phyloP scores from a whole-genome alignment of 2,329 filamentous ascomycete genomes.

The Colletotrichum tropicicola region DNA sequence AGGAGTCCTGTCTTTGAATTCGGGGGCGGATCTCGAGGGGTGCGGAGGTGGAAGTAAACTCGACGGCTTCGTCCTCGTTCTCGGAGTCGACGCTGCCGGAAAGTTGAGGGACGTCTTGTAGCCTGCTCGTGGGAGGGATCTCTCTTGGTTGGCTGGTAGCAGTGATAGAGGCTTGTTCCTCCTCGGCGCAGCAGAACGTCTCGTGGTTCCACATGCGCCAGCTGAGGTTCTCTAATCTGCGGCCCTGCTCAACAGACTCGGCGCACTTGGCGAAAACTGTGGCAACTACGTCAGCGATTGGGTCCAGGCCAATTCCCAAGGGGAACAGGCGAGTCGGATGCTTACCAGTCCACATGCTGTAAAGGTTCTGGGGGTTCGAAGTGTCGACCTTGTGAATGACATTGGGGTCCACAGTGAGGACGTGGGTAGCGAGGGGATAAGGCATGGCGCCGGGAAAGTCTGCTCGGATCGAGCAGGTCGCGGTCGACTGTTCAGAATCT shows the following conservation, averaged over 20 bases:
- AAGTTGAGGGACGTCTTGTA: constrained; percentile 72
- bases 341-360: constrained; percentile 97
- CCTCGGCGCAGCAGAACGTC: constrained; percentile 84
- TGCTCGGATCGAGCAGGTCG: constrained; percentile 48
- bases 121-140: constrained; percentile 50
- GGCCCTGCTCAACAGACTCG: constrained; percentile 91
- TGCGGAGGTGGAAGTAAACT: constrained; percentile 62
- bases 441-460: constrained; percentile 70
- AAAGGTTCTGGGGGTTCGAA: constrained; percentile 88
- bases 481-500: constrained; percentile 31
- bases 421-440: constrained; percentile 81
- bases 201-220: constrained; percentile 97
- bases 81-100: constrained; percentile 82
- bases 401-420: constrained; percentile 90
- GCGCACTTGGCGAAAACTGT: constrained; percentile 94
- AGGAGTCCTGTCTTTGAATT: constrained; percentile 77
- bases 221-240: constrained; percentile 91
- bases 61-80: constrained; percentile 72
- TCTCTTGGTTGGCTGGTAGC: constrained; percentile 57
- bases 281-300: constrained; percentile 11
- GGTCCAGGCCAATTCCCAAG: constrained; percentile 36
- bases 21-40: constrained; percentile 71
- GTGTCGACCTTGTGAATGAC: constrained; percentile 97
- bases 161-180: constrained; percentile 56
- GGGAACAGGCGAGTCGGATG: constrained; percentile 9